Conservation (phyloP, 805 yeast species). For the Zygosaccharomyces bisporus region DNA sequence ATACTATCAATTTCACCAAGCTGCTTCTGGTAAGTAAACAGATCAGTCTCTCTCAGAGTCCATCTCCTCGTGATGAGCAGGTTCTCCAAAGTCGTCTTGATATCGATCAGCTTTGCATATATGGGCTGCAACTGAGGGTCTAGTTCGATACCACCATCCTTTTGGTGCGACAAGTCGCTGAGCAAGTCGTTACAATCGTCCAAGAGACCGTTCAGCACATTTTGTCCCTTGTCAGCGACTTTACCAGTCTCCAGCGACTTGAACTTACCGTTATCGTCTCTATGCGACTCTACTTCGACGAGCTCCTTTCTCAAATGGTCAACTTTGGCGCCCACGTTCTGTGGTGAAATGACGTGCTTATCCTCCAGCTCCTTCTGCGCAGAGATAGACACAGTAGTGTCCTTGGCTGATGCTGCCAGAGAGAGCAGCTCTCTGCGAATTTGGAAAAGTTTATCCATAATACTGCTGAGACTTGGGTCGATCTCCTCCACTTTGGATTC, state of each 20-base stretch:
- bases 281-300: constrained; percentile 42
- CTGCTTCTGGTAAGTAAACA: constrained; percentile 74
- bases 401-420: constrained; percentile 41
- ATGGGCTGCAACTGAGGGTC: constrained; percentile 53
- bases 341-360: constrained; percentile 18
- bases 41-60: constrained; percentile 95
- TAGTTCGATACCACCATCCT: constrained; percentile 35
- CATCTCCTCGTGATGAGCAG: constrained; percentile 89
- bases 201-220: constrained; percentile 63
- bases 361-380: constrained; percentile 11
- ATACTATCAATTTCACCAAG: constrained; percentile 70
- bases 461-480: constrained; percentile 46
- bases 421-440: constrained; percentile 61
- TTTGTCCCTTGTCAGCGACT: constrained; percentile 40
- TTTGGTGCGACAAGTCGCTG: constrained; percentile 54
- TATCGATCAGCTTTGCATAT: constrained; percentile 58
- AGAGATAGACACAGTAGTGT: constrained; percentile 14
- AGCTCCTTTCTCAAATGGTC: constrained; percentile 39
- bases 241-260: constrained; percentile 36
- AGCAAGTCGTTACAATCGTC: constrained; percentile 80
- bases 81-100: constrained; percentile 75
- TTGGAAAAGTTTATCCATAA: constrained; percentile 57
- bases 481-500: constrained; percentile 53
- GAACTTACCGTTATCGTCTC: constrained; percentile 59
- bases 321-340: constrained; percentile 31